phyloP scores from a whole-genome alignment of 169 alveolate species.

The Eimeria brunetti region DNA sequence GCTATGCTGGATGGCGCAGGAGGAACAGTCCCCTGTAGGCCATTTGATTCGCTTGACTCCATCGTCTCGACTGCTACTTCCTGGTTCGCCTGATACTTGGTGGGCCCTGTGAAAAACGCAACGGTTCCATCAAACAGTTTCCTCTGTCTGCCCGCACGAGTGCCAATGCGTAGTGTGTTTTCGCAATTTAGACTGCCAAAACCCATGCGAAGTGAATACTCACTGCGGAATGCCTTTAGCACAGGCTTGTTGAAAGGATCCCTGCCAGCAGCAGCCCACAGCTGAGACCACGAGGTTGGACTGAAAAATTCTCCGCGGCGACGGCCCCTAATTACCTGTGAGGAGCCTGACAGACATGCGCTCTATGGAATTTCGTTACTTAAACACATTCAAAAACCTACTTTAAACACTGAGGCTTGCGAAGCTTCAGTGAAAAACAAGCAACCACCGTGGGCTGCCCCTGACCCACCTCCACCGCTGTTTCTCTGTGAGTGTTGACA shows the following conservation, averaged over 20 bases:
- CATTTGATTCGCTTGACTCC: neutral
- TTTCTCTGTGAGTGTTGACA: neutral
- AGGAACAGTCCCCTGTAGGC: conserved; percentile 23
- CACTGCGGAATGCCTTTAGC: neutral
- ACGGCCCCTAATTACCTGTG: neutral
- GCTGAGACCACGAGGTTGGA: neutral
- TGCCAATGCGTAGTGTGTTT: neutral
- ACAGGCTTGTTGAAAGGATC: neutral
- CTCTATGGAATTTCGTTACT: neutral
- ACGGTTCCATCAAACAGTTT: neutral
- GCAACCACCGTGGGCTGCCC: conserved; percentile 14
- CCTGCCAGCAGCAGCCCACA: neutral
- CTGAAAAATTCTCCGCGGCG: neutral
- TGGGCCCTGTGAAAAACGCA: conserved; percentile 3
- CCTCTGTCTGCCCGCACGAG: neutral
- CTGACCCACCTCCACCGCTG: conserved; percentile 23
- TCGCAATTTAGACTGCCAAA: neutral
- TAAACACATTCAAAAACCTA: neutral
- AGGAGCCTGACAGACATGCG: neutral
- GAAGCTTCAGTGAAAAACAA: neutral
- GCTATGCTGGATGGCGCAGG: conserved; percentile 40
- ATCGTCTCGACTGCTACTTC: neutral
- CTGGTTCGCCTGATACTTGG: neutral
- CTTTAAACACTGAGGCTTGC: neutral
- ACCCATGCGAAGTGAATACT: neutral